Evolutionary conservation across 345 rosid genomes (phyloP).

Genomic region (Melaleuca quinquenervia): DNA sequence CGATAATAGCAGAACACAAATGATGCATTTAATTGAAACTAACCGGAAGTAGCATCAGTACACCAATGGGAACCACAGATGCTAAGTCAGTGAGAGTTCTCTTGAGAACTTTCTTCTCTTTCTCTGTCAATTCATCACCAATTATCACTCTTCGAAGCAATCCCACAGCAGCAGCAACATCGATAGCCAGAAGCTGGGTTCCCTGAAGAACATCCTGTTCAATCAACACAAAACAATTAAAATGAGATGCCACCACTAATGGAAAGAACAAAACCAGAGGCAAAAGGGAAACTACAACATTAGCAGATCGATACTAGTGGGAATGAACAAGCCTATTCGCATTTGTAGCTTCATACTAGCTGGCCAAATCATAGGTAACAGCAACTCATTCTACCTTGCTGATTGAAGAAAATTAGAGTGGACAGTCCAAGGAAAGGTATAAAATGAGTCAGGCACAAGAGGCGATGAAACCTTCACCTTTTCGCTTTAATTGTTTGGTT

Average conservation of each 20-base stretch:
- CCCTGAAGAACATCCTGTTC: constrained; percentile 96
- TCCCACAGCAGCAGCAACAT: constrained; percentile 75
- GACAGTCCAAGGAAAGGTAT: background rate
- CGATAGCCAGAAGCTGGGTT: constrained; percentile 89
- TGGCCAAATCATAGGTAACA: background rate
- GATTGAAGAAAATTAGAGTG: background rate
- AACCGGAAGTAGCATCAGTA: constrained; percentile 97
- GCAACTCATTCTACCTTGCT: background rate
- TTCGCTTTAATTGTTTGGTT: background rate
- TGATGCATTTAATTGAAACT: constrained; percentile 12
- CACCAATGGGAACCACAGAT: constrained; percentile 84
- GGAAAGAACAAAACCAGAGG: background rate
- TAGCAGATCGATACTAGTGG: background rate
- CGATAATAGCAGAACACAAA: background rate
- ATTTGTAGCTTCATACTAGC: background rate
- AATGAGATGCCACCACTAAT: background rate
- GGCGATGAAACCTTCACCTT: background rate
- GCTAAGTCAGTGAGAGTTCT: constrained; percentile 90
- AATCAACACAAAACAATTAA: background rate
- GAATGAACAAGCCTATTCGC: background rate
- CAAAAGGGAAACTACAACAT: background rate
- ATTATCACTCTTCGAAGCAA: constrained; percentile 58
- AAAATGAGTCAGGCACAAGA: background rate
- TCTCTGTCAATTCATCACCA: constrained; percentile 85
- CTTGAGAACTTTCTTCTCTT: constrained; percentile 69